Conservation (phyloP, 1,139 yeast genomes). For the Candida tunisiensis region DNA sequence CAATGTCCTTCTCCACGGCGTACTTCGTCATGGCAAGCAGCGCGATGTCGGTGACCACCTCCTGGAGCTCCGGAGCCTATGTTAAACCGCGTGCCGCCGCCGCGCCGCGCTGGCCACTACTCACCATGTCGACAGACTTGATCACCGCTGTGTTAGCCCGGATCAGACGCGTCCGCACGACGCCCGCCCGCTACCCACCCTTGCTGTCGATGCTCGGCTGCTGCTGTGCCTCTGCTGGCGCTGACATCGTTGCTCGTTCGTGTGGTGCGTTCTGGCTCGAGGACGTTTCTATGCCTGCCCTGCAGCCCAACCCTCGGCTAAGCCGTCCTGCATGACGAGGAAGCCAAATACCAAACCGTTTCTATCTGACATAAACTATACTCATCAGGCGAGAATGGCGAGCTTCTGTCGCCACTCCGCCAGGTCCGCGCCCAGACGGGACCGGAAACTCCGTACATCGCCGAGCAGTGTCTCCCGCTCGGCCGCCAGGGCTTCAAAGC, state of each 20-base stretch:
- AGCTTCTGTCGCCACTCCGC: constrained; percentile 2
- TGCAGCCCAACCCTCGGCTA: too few species aligned
- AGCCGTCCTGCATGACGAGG: too few species aligned
- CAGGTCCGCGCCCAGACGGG: background rate
- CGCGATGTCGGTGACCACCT: constrained; percentile 19
- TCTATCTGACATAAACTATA: too few species aligned
- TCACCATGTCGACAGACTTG: constrained; percentile 12
- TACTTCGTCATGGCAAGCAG: constrained; percentile 41
- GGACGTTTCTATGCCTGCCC: too few species aligned
- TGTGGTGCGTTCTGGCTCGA: too few species aligned
- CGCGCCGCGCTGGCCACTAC: constrained; percentile 1
- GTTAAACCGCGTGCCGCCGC: background rate
- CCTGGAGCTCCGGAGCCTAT: constrained; percentile 17
- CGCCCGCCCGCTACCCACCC: too few species aligned
- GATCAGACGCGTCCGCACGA: background rate
- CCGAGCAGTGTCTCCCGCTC: constrained; percentile 6
- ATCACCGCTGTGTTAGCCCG: constrained; percentile 6
- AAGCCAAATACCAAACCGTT: too few species aligned
- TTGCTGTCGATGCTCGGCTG: too few species aligned
- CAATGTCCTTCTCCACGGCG: constrained; percentile 50
- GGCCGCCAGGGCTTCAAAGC: constrained; percentile 3
- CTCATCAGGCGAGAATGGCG: too few species aligned
- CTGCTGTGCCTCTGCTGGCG: too few species aligned
- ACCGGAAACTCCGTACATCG: constrained; percentile 6
- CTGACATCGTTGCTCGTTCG: too few species aligned